These are phyloP conservation scores for Termitomyces sp. DNA, from an alignment of 768 basidiomycete genomes.

Conservation along the genomic window DNA sequence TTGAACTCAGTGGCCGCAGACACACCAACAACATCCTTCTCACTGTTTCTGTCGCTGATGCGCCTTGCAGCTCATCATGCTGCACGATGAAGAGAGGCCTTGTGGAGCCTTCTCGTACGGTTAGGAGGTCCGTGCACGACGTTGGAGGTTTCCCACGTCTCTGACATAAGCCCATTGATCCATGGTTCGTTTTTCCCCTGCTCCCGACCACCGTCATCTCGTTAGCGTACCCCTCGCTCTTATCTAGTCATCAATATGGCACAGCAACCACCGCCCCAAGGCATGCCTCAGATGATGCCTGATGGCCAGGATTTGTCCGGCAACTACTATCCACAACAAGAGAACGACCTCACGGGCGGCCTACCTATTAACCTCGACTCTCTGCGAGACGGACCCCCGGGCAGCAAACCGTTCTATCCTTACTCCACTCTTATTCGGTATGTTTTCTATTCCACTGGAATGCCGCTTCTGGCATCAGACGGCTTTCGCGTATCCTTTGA, in stretches of 20 bases:
- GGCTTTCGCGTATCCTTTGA: conserved; percentile 7
- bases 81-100: conserved; percentile 13
- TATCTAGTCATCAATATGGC: conserved; percentile 32
- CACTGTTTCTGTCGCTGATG: conserved; percentile 19
- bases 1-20: conserved; percentile 50
- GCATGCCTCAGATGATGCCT: conserved; percentile 60
- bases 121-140: conserved; percentile 52
- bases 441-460: conserved; percentile 20
- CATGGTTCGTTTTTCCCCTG: conserved; percentile 36
- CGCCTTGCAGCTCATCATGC: conserved; percentile 8
- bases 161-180: conserved; percentile 45
- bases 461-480: conserved; percentile 8
- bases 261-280: conserved; percentile 45
- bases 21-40: conserved; percentile 40
- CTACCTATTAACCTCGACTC: conserved; percentile 85
- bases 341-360: conserved; percentile 76
- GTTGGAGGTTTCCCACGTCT: conserved; percentile 50
- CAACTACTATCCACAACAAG: conserved; percentile 62
- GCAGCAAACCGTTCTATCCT: conserved; percentile 87
- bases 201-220: conserved; percentile 40
- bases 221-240: conserved; percentile 28
- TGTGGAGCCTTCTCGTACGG: conserved; percentile 13
- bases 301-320: conserved; percentile 51
- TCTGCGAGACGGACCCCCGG: conserved; percentile 79
- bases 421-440: conserved; percentile 89